Conservation (phyloP, 2,329 filamentous ascomycete species). For the Penicillium aurantiogriseum region DNA sequence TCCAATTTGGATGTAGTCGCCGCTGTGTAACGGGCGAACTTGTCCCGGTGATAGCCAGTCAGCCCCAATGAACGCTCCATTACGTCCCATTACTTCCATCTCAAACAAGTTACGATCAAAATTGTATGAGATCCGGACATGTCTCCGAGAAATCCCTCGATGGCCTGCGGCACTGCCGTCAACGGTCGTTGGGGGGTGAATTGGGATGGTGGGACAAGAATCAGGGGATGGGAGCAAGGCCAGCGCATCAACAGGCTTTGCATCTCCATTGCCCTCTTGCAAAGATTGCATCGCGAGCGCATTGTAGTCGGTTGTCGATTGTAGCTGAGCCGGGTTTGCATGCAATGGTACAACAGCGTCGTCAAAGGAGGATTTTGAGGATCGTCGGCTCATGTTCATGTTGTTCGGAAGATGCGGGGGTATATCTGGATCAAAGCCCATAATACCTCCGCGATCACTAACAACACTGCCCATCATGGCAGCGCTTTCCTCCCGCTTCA, state of each 20-base stretch:
- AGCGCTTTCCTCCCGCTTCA: slow-evolving; percentile 45
- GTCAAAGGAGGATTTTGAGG: slow-evolving; percentile 51
- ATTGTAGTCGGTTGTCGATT: slow-evolving; percentile 46
- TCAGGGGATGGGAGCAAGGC: slow-evolving; percentile 51
- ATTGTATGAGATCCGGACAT: slow-evolving; percentile 61
- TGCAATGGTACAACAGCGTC: slow-evolving; percentile 36
- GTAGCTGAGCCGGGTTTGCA: slow-evolving; percentile 39
- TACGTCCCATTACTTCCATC: slow-evolving; percentile 58
- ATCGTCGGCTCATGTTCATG: slow-evolving; percentile 47
- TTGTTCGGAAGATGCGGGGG: slow-evolving; percentile 37
- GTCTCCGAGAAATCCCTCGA: slow-evolving; percentile 61
- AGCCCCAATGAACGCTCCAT: slow-evolving; percentile 57
- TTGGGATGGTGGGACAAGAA: slow-evolving; percentile 57
- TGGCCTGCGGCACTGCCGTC: slow-evolving; percentile 50
- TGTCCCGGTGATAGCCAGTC: slow-evolving; percentile 50
- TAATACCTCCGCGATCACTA: slow-evolving; percentile 57
- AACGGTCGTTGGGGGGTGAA: slow-evolving; percentile 54
- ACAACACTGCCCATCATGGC: slow-evolving; percentile 51
- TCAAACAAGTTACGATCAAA: slow-evolving; percentile 57
- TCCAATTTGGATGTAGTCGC: slow-evolving; percentile 59
- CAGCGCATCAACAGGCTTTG: slow-evolving; percentile 47
- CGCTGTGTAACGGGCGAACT: slow-evolving; percentile 53
- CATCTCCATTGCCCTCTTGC: slow-evolving; percentile 36
- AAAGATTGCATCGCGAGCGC: slow-evolving; percentile 48
- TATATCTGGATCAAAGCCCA: slow-evolving; percentile 48